These are phyloP conservation scores for Phytophthora idaei DNA, from an alignment of 352 stramenopile species.

Conservation along the genomic window DNA sequence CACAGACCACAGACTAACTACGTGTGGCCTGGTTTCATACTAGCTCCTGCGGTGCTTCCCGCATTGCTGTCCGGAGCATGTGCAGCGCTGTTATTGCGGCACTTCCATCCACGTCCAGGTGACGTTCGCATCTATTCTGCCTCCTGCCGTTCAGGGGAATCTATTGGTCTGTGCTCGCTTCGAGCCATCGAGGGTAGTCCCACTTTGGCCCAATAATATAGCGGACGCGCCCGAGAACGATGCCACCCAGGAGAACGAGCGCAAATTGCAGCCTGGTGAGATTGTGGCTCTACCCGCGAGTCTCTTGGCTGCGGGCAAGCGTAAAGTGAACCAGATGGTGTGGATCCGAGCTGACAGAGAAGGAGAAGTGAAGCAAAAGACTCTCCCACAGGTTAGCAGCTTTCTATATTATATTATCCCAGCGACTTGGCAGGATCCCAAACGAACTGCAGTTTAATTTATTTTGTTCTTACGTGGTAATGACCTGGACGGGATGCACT, in stretches of 20 bases:
- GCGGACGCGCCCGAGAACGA: neutral
- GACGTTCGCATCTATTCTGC: slow-evolving; percentile 21
- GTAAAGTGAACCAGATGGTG: slow-evolving; percentile 13
- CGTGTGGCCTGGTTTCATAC: neutral
- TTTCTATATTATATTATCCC: neutral
- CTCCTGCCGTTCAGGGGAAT: slow-evolving; percentile 10
- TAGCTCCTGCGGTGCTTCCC: slow-evolving; percentile 52
- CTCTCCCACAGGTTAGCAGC: neutral
- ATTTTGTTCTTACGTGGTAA: neutral
- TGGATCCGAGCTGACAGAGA: slow-evolving; percentile 52
- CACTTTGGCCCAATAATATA: slow-evolving; percentile 17
- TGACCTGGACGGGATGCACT: neutral
- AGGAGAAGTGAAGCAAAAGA: slow-evolving; percentile 33
- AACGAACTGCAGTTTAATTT: neutral
- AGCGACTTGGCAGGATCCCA: neutral
- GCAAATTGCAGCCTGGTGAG: slow-evolving; percentile 26
- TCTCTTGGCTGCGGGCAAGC: slow-evolving; percentile 11
- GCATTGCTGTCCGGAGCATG: slow-evolving; percentile 50
- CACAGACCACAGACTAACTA: neutral
- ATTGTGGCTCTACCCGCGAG: slow-evolving; percentile 23
- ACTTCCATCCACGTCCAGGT: slow-evolving; percentile 42
- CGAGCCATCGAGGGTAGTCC: slow-evolving; percentile 30
- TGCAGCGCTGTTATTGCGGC: slow-evolving; percentile 50
- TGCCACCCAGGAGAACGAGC: slow-evolving; percentile 1
- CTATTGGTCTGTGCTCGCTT: slow-evolving; percentile 55